These are phyloP conservation scores for Sutorius eximius DNA, from an alignment of 1,284 basidiomycete genomes.

Conservation along the genomic window DNA sequence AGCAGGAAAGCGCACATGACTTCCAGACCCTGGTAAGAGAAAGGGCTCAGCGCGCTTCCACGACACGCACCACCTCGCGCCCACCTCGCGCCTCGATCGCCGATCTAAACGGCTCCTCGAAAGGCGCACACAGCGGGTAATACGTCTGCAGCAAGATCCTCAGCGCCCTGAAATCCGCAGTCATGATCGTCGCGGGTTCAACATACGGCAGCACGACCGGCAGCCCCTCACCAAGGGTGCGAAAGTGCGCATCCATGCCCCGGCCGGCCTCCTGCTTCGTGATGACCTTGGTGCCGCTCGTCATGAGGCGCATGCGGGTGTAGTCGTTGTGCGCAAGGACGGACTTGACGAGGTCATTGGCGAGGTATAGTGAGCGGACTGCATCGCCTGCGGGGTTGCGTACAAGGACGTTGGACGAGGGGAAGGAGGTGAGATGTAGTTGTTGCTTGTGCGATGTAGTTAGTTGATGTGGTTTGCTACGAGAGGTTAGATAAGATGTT, in stretches of 20 bases:
- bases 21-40: slow-evolving; percentile 56
- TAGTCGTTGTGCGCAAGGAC: slow-evolving; percentile 86
- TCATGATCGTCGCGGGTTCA: slow-evolving; percentile 61
- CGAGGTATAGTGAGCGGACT: slow-evolving; percentile 86
- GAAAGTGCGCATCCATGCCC: slow-evolving; percentile 61
- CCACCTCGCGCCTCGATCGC: slow-evolving; percentile 52
- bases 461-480: background rate
- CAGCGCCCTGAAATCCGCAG: slow-evolving; percentile 60
- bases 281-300: slow-evolving; percentile 87
- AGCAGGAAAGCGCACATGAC: slow-evolving; percentile 66
- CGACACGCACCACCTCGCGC: background rate
- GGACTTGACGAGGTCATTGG: slow-evolving; percentile 80
- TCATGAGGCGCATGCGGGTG: slow-evolving; percentile 82
- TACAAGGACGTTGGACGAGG: slow-evolving; percentile 77
- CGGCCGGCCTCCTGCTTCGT: slow-evolving; percentile 65
- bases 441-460: slow-evolving; percentile 52
- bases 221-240: slow-evolving; percentile 84
- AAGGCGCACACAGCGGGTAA: slow-evolving; percentile 73
- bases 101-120: slow-evolving; percentile 58
- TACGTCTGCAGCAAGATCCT: slow-evolving; percentile 69
- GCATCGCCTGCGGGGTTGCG: slow-evolving; percentile 82
- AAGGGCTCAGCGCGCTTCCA: background rate
- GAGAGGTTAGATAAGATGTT: background rate
- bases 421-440: slow-evolving; percentile 77
- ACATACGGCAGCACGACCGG: slow-evolving; percentile 82